Evolutionary conservation across 2,329 filamentous ascomycete species (phyloP), one percentile per base, ranked within the genome.

Genomic region (Aspergillus aculeatus): DNA sequence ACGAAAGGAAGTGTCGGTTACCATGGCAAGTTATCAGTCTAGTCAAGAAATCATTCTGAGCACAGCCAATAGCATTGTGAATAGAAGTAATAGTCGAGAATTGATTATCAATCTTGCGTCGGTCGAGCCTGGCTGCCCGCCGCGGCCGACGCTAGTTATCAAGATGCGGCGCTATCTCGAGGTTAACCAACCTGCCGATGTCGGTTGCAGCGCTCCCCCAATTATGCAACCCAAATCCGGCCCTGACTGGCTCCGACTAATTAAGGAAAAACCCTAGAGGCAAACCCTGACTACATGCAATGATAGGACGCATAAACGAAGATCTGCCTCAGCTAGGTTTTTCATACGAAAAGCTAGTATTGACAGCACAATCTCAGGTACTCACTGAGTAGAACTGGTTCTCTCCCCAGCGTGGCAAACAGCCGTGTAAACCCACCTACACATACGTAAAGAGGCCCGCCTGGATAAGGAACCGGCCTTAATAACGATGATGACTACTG

Each of bases 41-140:
- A 44, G 38, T 19, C 5, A 16, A 44, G 16, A 19, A 7, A 44
- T 3, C 16, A 44, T 44, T 44, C 2, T 44, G 6, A 16, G 1
- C 14, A 44, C 56, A 47, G 23, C 59, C 56, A 62, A 50, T 59
- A 19, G 35, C 23, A 35, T 58, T 5, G 29, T 14, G 31, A 24
- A n/a, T 38, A 50, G 44, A 44, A 19, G 31, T 32, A 26, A 21
- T 29, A 23, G 23, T 57, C n/a, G 54, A 55, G 29, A 24, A 5
- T 23, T 61, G 62, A 66, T 64, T 66, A 66, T 61, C 60, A 66
- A 62, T 64, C 26, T 31, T 38, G 23, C 21, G 51, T 41, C 47
- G 47, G 56, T 62, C 59, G 60, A 60, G 61, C 51, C 48, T 50
- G 38, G 53, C 47, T 55, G 53, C 19, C 53, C 31, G n/a, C 53